A percentile compares a stretch with the other conserved stretches of the same genome.
phyloP scores from a whole-genome alignment of 306 rosid genomes.

The Quercus berberidifolia region DNA sequence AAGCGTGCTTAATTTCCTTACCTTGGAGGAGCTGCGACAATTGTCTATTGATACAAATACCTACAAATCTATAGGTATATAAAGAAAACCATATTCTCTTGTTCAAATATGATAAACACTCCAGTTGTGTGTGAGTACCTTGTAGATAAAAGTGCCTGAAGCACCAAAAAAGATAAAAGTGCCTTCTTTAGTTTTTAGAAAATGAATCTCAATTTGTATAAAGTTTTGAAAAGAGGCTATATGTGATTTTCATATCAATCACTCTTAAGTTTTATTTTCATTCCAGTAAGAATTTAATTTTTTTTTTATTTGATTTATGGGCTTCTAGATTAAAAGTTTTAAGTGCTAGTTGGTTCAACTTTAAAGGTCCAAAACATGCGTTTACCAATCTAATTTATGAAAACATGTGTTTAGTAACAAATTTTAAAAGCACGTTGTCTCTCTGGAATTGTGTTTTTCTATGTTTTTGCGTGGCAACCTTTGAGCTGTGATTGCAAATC shows the following conservation, averaged over 20 bases:
- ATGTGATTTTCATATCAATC: slow-evolving; percentile 9
- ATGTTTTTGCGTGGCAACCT: too few species aligned
- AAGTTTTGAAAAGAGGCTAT: not conserved
- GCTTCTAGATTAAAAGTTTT: not conserved
- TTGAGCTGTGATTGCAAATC: too few species aligned
- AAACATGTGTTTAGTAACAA: too few species aligned
- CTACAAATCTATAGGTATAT: slow-evolving; percentile 80
- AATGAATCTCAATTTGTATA: slow-evolving; percentile 5
- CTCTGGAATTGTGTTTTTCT: too few species aligned
- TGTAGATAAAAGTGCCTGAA: not conserved
- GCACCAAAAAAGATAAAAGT: not conserved
- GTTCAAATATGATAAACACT: not conserved
- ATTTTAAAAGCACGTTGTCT: too few species aligned
- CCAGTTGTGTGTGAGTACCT: not conserved
- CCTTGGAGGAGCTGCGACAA: slow-evolving; percentile 83
- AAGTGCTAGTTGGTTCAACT: too few species aligned
- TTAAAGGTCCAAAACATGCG: too few species aligned
- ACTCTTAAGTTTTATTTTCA: not conserved
- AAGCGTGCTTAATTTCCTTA: slow-evolving; percentile 74
- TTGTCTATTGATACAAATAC: slow-evolving; percentile 75
- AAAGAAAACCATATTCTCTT: not conserved
- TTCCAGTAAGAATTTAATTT: not conserved
- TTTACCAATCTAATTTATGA: too few species aligned
- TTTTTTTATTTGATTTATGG: slow-evolving; percentile 9
- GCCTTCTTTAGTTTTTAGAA: not conserved